Evolutionary conservation across 1,284 basidiomycete genomes (phyloP), one percentile per base, ranked within the genome.

Genomic region (Boletus holoroseus): DNA sequence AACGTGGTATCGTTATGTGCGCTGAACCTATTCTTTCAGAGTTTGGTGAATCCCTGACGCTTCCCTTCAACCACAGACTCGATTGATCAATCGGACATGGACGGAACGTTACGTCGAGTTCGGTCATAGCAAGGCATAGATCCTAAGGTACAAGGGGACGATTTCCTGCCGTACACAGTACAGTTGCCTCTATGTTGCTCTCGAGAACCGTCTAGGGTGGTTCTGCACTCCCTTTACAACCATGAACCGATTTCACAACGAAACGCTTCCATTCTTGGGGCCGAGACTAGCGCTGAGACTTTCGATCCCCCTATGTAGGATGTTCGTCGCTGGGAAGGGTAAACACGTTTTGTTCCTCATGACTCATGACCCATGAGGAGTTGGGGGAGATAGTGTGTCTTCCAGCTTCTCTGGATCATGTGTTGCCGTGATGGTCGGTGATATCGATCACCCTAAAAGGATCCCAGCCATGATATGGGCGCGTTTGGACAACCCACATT

Each of bases 21-120:
- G 62, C 64, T 16, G 24, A 31, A 34, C 3, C n/a, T 3, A 16
- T 44, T 36, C 5, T 16, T n/a, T 49, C 20, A 11, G 20, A 31
- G n/a, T 38, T 37, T 0, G 22, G 16, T 7, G 18, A 27, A 45
- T 30, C 6, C 6, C 27, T 39, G 24, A 44, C 6, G 22, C n/a
- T 49, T 18, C 26, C 2, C 5, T 34, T 22, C 0, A 13, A 36
- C 24, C 18, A 18, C 42, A 63, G 62, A 61, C 51, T 16, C 58
- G 51, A 42, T 22, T 63, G 22, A 50, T 52, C 39, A 64, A 31
- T 41, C 35, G 32, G 28, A 61, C 66, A 24, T 63, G 62, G 65
- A 49, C 47, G 16, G 66, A 68, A 26, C 62, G 62, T 46, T 68
- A 52, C 26, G 51, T 68, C 15, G 66, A 68, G 51, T 51, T 63